Base-by-base conservation (phyloP, 1,284 basidiomycete genomes). In the Rhodofomes roseus region DNA sequence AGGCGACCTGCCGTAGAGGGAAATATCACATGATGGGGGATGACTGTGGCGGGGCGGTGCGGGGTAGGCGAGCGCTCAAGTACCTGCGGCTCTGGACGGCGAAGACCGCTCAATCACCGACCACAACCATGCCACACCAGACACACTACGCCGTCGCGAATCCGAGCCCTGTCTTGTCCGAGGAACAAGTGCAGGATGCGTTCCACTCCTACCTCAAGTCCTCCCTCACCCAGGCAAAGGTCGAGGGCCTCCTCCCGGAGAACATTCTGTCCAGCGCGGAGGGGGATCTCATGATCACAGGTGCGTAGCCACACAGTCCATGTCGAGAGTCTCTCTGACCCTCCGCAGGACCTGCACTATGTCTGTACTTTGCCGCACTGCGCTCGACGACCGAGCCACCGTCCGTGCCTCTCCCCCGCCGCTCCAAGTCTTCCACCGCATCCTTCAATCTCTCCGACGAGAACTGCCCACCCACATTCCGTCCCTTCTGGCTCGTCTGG, bases 121-220 rank as follows among this genome's bases (percentile, higher is more conserved):
- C 22, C 46, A 48, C 29, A 23, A 16, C 46, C 46, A 48, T 48
- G 46, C 46, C 46, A 29, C 46, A 48, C 25, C 46, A 48, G 46
- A 48, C 46, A 25, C 46, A 52, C 18, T 25, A 34, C 50, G 36
- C 50, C n/a, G 50, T 52, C 34, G 50, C 50, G 7, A 52, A 52
- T 12, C 50, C 50, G 9, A 52, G 31, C 31, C 50, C 40, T 4
- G 16, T 56, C 51, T 77, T 90, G 16, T 76, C 82, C 1, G 90
- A 92, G 66, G 70, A 81, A 58, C 80, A 82, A 58, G 79, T 92
- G 25, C 87, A 90, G 62, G 82, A 90, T 65, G 84, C 82, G 62
- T 93, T 93, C 69, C 90, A 93, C 71, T 82, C 81, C 63, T 90
- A 91, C 66, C 81, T 93, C 68, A 88, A 87, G 68, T 89, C 87